Percentiles rank a stretch among this genome's conserved stretches.
These are phyloP conservation scores for Sugiyamaella lignohabitans DNA, from an alignment of 805 yeast species.

Conservation along the genomic window DNA sequence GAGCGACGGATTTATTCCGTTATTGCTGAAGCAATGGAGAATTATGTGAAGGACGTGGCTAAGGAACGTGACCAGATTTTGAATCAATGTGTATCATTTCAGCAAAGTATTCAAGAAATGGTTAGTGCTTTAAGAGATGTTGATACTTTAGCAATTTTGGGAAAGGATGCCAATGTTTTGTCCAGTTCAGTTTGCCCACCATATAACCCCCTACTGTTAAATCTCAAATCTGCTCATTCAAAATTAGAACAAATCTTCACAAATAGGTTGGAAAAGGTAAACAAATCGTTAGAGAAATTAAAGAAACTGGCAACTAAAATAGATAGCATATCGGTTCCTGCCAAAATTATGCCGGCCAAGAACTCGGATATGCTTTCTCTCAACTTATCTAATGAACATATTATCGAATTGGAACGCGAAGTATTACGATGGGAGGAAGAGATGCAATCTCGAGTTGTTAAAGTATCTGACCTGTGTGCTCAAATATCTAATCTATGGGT, in stretches of 20 bases:
- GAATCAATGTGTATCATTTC: conserved; percentile 20
- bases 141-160: conserved; percentile 10
- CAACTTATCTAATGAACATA: conserved; percentile 21
- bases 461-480: conserved; percentile 20
- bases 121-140: conserved; percentile 20
- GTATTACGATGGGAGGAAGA: conserved; percentile 23
- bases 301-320: conserved; percentile 16
- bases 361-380: conserved; percentile 13
- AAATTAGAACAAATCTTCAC: conserved; percentile 19
- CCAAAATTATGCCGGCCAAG: conserved; percentile 14
- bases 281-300: conserved; percentile 15
- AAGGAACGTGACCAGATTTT: conserved; percentile 24
- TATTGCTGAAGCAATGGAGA: conserved; percentile 25
- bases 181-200: conserved; percentile 20
- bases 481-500: conserved; percentile 29
- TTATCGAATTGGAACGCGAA: conserved; percentile 24
- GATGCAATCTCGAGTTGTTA: conserved; percentile 17
- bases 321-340: conserved; percentile 21
- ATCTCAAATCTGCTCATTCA: conserved; percentile 16
- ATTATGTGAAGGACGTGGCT: conserved; percentile 24
- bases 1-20: conserved; percentile 25
- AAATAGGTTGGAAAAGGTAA: conserved; percentile 18
- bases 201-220: conserved; percentile 8
- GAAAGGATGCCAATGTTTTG: conserved; percentile 10
- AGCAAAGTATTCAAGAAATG: conserved; percentile 20